These are phyloP conservation scores for Cairneyella variabilis DNA, from an alignment of 495 filamentous ascomycete genomes.

Conservation along the genomic window DNA sequence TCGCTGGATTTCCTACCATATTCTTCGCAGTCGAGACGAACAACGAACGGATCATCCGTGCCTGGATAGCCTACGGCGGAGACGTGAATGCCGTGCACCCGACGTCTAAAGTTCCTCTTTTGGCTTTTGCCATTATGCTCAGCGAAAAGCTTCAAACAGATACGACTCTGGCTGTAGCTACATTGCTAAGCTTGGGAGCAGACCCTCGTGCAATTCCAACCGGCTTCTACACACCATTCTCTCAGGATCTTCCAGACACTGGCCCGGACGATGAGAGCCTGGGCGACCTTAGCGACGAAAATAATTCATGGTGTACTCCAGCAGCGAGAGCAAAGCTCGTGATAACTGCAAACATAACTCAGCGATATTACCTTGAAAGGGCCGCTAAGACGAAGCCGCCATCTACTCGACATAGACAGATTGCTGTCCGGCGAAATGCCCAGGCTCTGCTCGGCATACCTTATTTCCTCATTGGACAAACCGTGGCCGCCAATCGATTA, in stretches of 20 bases:
- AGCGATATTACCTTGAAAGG: slow-evolving; percentile 41
- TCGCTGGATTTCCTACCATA: slow-evolving; percentile 36
- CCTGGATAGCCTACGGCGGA: slow-evolving; percentile 32
- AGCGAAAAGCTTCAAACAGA: slow-evolving; percentile 28
- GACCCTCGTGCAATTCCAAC: slow-evolving; percentile 27
- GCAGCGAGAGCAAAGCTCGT: slow-evolving; percentile 23
- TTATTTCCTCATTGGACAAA: slow-evolving; percentile 46
- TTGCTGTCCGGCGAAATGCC: slow-evolving; percentile 30
- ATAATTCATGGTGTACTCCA: slow-evolving; percentile 22
- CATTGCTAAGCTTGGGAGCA: slow-evolving; percentile 40
- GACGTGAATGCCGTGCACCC: slow-evolving; percentile 31
- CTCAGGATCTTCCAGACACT: slow-evolving; percentile 21
- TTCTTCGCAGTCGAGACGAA: slow-evolving; percentile 43
- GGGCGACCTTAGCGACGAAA: slow-evolving; percentile 8
- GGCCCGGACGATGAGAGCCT: slow-evolving; percentile 16
- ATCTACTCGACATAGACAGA: slow-evolving; percentile 30
- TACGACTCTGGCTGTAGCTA: slow-evolving; percentile 31
- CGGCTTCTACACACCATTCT: slow-evolving; percentile 30
- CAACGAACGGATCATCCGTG: slow-evolving; percentile 32
- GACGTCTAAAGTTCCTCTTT: slow-evolving; percentile 31
- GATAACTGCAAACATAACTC: slow-evolving; percentile 37
- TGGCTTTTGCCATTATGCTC: slow-evolving; percentile 41
- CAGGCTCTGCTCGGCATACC: slow-evolving; percentile 36
- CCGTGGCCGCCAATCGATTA: slow-evolving; percentile 32
- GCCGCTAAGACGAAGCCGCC: slow-evolving; percentile 27